Base-by-base conservation (phyloP, 805 yeast species). In the Saccharomycopsis microspora region DNA sequence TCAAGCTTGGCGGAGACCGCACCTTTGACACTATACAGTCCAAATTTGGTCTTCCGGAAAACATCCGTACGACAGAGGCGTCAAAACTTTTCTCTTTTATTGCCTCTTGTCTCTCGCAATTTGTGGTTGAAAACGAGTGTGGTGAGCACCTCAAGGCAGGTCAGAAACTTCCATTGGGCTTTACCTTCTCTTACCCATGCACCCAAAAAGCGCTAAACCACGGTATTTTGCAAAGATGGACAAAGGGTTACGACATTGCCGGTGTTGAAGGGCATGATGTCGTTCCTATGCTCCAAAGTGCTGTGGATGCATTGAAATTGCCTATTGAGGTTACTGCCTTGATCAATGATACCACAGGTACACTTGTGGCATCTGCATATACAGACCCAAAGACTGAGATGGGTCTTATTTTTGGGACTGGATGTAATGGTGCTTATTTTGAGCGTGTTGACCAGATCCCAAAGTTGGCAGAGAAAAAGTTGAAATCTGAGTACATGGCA, bases 381-480 rank as follows among this genome's bases (percentile, higher is more conserved):
- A 76, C 94, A 45, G 95, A 90, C 63, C 78, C 90, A 36, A 79
- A 78, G 58, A 81, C 96, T 55, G 81, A 82, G 67, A 85, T 89
- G 90, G 98, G 98, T 51, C 77, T 87, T 61, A 90, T 90, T 58
- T 90, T 88, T 64, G 98, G 97, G 63, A 90, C 97, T 43, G 97
- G 97, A 57, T 86, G 90, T 68, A 90, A 90, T 65, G 97, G 97
- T 64, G 96, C 96, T 48, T 90, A 89, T 71, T 89, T 80, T 67
- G 97, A 90, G 59, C 67, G 67, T 44, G 81, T 79, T 46, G 65
- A 70, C 45, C 77, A 77, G 58, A 78, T 90, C 58, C 90, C 89
- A 54, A 90, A 90, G 71, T 73, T 90, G 57, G 78, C 78, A 58
- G 68, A 65, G 40, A 96, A 86, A 61, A 75, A 87, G 56, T 27